A percentile compares a stretch with the other conserved stretches of the same genome.
phyloP scores from a whole-genome alignment of 1,284 basidiomycete genomes.

The Microbotryum intermedium region DNA sequence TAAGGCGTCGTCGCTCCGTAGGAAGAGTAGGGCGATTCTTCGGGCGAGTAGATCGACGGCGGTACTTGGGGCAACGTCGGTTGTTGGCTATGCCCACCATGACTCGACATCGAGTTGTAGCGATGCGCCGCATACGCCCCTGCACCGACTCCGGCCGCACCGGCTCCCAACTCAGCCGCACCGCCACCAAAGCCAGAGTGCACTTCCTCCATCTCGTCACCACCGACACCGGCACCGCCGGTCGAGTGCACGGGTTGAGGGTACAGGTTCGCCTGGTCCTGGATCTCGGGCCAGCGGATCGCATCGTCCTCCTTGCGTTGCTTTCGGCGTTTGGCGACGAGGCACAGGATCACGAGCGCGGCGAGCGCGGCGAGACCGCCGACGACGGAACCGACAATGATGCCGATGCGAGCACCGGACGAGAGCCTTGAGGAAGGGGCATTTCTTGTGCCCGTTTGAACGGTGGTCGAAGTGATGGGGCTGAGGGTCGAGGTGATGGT shows the following conservation, averaged over 20 bases:
- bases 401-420: conserved; percentile 24
- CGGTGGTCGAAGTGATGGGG: conserved; percentile 6
- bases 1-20: conserved; percentile 6
- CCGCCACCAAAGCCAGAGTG: conserved; percentile 2
- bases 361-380: conserved; percentile 24
- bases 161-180: conserved; percentile 12
- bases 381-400: conserved; percentile 22
- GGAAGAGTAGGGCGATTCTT: background rate
- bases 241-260: conserved; percentile 32
- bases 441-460: background rate
- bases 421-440: conserved; percentile 12
- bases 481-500: conserved; percentile 21
- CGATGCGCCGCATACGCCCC: conserved; percentile 5
- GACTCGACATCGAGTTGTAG: conserved; percentile 9
- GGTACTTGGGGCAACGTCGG: conserved; percentile 22
- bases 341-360: conserved; percentile 9
- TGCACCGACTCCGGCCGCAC: conserved; percentile 21
- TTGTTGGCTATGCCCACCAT: background rate
- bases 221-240: conserved; percentile 28
- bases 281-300: conserved; percentile 32
- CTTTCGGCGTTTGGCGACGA: conserved; percentile 10
- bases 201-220: conserved; percentile 30
- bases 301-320: conserved; percentile 22
- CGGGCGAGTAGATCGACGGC: conserved; percentile 23
- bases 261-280: conserved; percentile 32